Evolutionary conservation across 1,139 yeast genomes (phyloP), one percentile per base, ranked within the genome.

Genomic region (Hyphopichia burtonii): DNA sequence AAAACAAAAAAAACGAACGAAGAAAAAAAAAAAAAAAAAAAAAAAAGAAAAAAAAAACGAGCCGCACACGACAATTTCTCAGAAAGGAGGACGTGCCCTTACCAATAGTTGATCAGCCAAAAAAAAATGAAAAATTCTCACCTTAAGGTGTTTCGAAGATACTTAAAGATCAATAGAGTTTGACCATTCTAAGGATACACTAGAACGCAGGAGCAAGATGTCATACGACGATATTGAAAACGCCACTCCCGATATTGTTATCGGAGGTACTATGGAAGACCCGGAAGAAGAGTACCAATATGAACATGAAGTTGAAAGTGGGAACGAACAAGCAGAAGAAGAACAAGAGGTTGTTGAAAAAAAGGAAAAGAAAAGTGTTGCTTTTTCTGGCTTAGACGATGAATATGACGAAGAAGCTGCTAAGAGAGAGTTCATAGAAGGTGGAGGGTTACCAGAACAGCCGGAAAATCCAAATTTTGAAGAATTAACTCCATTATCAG

Each of bases 391-490:
- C 15, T 64, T 84, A 38, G 91, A 83, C 45, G 79, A 77, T 47
- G 87, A 79, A 62, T 75, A 66, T 38, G 72, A 74, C 44, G 85
- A 83, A 61, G 82, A 74, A 55, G 74, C 68, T 22, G 84, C 89
- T 55, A 78, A 76, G 55, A 78, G 82, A 60, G 98, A 93, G 63
- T 91, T 91, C 54, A 96, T 87, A 74, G 98, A 90, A 69, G 98
- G 98, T 60, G 98, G 98, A 43, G 98, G 99, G 43, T 78, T 93
- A 46, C 99, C 99, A 43, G 96, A 87, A 62, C 99, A 93, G 68
- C 96, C 97, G 46, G 85, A 78, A 37, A 75, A 88, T 64, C 95
- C 96, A 42, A 96, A 91, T 60, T 86, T 90, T 56, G 53, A 82
- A 38, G 64, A 72, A 53, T 72, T 91, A 66, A 86, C 93, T 37